Base-by-base conservation (phyloP, 106 monocot species). In the Dendrobium huoshanense region DNA sequence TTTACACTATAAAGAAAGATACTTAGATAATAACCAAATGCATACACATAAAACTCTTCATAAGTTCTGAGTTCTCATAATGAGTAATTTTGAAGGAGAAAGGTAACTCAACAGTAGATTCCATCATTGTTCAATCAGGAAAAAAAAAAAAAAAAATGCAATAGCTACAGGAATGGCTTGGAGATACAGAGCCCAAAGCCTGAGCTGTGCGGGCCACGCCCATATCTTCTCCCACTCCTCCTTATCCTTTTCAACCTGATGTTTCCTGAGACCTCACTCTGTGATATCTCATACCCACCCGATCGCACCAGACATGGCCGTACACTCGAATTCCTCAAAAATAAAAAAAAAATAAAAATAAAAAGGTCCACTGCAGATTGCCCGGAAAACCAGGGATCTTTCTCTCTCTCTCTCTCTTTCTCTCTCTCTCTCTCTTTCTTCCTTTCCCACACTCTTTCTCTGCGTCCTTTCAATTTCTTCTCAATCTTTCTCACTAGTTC, bases 351-450 rank as follows among this genome's bases (percentile, higher is more conserved):
- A 29, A 1, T 31, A 31, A 68, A 11, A 13, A 7, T 11, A 65
- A 7, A 65, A 75, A 44, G 44, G 75, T 37, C 47, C 48, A 24
- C 75, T 48, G 75, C 22, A 48, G 75, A 75, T 75, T 75, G 76
- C 83, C 88, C 83, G 67, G 81, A 88, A 81, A 88, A 88, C 78
- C 51, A 86, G 86, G 82, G 83, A 83, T 89, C 61, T 80, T 29
- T 68, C 64, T 43, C 72, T 64, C 41, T n/a, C n/a, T n/a, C n/a
- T 55, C 29, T 47, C 45, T 16, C 16, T 54, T 13, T 16, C 13
- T 7, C 19, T 41, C 19, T 54, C 37, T 65, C 45, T 41, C 56
- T 64, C 41, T 55, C 27, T 55, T 11, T 59, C 37, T 51, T 45
- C 8, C 22, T 61, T 61, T 4, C 17, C 51, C 51, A 51, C 15